phyloP scores from a whole-genome alignment of 2,329 filamentous ascomycete genomes.

The Blastomyces silverae region DNA sequence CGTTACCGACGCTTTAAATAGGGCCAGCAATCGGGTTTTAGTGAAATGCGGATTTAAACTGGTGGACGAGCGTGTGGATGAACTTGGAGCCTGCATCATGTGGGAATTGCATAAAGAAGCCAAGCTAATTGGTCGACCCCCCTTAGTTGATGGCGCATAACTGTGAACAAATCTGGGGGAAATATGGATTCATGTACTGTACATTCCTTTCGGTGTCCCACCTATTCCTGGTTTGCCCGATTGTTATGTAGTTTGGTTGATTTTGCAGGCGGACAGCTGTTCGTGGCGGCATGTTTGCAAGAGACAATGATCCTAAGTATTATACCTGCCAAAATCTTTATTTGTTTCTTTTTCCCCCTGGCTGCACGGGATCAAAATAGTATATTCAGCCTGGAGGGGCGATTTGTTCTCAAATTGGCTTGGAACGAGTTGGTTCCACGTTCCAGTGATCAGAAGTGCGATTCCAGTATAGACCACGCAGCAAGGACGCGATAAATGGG shows the following conservation, averaged over 20 bases:
- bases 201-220: not conserved
- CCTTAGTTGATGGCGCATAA: not conserved
- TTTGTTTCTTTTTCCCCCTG: not conserved
- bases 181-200: not conserved
- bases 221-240: not conserved
- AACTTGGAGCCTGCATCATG: not conserved
- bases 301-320: not conserved
- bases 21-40: slow-evolving; percentile 10
- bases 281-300: not conserved
- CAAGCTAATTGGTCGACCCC: not conserved
- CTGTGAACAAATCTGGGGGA: not conserved
- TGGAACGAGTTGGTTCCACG: not conserved
- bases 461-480: not conserved
- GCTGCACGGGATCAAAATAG: not conserved
- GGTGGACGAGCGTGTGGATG: not conserved
- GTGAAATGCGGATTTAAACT: slow-evolving; percentile 13
- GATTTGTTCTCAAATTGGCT: not conserved
- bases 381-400: not conserved
- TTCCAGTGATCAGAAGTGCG: not conserved
- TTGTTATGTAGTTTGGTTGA: not conserved
- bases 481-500: not conserved
- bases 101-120: slow-evolving; percentile 20
- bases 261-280: not conserved
- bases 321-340: not conserved
- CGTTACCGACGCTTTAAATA: not conserved